Evolutionary conservation across 805 yeast species (phyloP).

Genomic region (Lipomyces yamanashiensis): DNA sequence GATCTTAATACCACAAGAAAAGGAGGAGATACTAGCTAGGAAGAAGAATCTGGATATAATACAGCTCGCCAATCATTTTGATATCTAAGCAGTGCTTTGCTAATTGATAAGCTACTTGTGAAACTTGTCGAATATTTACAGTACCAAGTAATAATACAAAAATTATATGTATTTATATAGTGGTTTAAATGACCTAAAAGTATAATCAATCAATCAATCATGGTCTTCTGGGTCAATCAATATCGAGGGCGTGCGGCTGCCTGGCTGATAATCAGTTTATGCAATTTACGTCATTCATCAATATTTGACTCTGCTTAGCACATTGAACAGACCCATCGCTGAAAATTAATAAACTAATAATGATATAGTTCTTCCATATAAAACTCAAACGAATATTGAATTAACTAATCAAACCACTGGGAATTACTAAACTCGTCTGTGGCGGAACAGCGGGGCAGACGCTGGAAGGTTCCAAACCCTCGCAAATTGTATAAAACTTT

Average conservation of each 20-base stretch:
- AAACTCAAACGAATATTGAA: no score
- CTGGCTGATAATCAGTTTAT: no score
- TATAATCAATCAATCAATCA: neutral
- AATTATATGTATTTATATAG: no score
- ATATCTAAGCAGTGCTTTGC: neutral
- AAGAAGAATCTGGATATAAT: neutral
- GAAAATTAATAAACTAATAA: no score
- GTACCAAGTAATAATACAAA: no score
- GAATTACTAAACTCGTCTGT: neutral
- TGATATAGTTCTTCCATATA: no score
- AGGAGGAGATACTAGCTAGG: neutral
- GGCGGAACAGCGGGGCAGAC: neutral
- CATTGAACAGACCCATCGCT: no score
- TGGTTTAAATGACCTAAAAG: neutral
- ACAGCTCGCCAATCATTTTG: neutral
- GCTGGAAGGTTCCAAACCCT: conserved; percentile 17
- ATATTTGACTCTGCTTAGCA: no score
- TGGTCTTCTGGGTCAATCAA: no score
- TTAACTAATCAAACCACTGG: no score
- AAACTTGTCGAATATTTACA: neutral
- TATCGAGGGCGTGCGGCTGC: no score
- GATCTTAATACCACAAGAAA: neutral
- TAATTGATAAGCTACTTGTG: neutral
- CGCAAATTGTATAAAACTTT: neutral
- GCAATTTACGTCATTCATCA: no score